phyloP scores from a whole-genome alignment of 164 flowering plant genomes.

The Magnolia changhungtana region DNA sequence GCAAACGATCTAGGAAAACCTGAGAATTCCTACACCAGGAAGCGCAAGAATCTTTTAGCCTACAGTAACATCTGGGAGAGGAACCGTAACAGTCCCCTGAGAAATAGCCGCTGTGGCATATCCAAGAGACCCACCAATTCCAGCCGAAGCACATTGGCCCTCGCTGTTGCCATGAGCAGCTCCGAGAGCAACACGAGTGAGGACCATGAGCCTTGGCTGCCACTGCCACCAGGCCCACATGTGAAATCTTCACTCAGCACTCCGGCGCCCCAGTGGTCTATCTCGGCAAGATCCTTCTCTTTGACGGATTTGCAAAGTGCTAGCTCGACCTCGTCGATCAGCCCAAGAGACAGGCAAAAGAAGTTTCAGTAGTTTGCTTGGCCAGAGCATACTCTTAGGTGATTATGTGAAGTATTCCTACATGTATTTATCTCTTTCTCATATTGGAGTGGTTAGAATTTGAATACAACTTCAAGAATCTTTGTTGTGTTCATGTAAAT shows the following conservation, averaged over 20 bases:
- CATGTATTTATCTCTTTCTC: no score
- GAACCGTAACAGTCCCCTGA: conserved; percentile 24
- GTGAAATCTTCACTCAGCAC: conserved; percentile 13
- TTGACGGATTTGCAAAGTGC: conserved; percentile 50
- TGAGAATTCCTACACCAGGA: conserved; percentile 64
- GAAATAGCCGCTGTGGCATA: conserved; percentile 49
- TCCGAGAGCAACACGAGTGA: conserved; percentile 39
- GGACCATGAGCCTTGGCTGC: conserved; percentile 32
- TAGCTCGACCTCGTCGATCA: conserved; percentile 4
- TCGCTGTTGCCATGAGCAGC: conserved; percentile 57
- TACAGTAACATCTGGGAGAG: conserved; percentile 19
- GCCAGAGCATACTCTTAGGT: no score
- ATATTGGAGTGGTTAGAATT: no score
- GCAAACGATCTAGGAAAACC: conserved; percentile 67
- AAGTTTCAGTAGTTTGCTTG: conserved; percentile 8
- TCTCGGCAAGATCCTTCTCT: conserved; percentile 50
- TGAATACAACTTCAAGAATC: no score
- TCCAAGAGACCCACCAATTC: conserved; percentile 49
- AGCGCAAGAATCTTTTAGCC: conserved; percentile 66
- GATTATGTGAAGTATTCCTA: no score
- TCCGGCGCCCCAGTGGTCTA: conserved; percentile 7
- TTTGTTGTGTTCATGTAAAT: no score
- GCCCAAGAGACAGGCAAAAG: conserved; percentile 8
- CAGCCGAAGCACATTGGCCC: conserved; percentile 53
- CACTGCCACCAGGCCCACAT: conserved; percentile 51